Conservation (phyloP, 805 yeast species). For the Candida boleticola region DNA sequence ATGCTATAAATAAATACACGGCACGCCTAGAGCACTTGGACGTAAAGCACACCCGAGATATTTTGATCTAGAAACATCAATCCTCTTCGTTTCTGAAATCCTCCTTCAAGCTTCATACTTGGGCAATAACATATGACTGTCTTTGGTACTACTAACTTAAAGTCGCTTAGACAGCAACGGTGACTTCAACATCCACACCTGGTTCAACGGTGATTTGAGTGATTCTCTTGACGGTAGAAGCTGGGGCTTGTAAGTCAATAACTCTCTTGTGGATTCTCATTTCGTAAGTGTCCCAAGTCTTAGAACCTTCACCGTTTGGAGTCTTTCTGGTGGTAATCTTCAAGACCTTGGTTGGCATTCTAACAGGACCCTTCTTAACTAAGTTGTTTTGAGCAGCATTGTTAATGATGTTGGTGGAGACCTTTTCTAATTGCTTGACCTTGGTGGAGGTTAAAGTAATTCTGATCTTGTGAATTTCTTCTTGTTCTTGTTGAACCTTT, state of each 20-base stretch:
- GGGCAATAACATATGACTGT: too few species aligned
- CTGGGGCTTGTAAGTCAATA: slow-evolving; percentile 97
- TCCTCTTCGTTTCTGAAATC: neutral
- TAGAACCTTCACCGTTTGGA: slow-evolving; percentile 99
- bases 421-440: slow-evolving; percentile 97
- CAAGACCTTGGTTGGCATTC: slow-evolving; percentile 99
- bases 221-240: slow-evolving; percentile 88
- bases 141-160: neutral
- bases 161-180: slow-evolving; percentile 74
- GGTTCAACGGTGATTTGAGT: slow-evolving; percentile 98
- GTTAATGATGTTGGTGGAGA: slow-evolving; percentile 83
- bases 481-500: slow-evolving; percentile 81
- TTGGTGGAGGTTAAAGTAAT: slow-evolving; percentile 98
- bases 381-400: slow-evolving; percentile 82
- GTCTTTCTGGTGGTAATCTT: slow-evolving; percentile 99
- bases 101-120: neutral
- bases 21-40: slow-evolving; percentile 61
- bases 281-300: slow-evolving; percentile 99
- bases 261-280: slow-evolving; percentile 99
- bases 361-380: slow-evolving; percentile 97
- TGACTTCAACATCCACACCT: slow-evolving; percentile 97
- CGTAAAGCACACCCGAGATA: slow-evolving; percentile 17
- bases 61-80: neutral
- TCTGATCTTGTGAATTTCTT: slow-evolving; percentile 94
- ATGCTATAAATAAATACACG: slow-evolving; percentile 40